phyloP scores from a whole-genome alignment of 1,139 yeast genomes.

The Casaregolazyma lundiana region DNA sequence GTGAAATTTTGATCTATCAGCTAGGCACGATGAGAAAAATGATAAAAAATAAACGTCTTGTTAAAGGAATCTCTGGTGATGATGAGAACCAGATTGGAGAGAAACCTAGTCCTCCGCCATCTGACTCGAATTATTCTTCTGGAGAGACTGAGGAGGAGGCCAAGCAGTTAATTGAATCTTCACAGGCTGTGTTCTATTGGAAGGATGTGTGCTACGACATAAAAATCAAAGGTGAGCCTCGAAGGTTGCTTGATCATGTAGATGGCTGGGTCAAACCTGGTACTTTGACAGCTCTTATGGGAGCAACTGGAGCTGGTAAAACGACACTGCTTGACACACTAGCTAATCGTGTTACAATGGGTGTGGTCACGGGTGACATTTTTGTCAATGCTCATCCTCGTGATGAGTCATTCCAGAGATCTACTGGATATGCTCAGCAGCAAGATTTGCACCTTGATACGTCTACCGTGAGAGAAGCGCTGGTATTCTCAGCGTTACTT shows the following conservation, averaged over 20 bases:
- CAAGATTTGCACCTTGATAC: constrained; percentile 71
- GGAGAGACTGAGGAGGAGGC: constrained; percentile 20
- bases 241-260: constrained; percentile 61
- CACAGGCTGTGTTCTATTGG: constrained; percentile 66
- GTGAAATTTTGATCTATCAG: constrained; percentile 72
- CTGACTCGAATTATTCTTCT: constrained; percentile 20
- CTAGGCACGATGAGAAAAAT: constrained; percentile 38
- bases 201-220: constrained; percentile 71
- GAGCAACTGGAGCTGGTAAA: constrained; percentile 87
- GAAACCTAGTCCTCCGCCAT: constrained; percentile 12
- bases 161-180: constrained; percentile 22
- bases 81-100: constrained; percentile 23
- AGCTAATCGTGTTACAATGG: constrained; percentile 74
- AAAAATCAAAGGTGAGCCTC: constrained; percentile 51
- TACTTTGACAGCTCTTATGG: constrained; percentile 74
- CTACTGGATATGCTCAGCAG: constrained; percentile 81
- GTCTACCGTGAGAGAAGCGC: constrained; percentile 78
- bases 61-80: no score
- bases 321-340: constrained; percentile 71
- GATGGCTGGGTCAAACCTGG: constrained; percentile 86
- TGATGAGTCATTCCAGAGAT: constrained; percentile 71
- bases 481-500: constrained; percentile 64
- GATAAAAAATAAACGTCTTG: constrained; percentile 18
- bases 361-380: constrained; percentile 71
- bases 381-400: constrained; percentile 67